Conservation (phyloP, 1,284 basidiomycete genomes). For the Baeospora myosura region DNA sequence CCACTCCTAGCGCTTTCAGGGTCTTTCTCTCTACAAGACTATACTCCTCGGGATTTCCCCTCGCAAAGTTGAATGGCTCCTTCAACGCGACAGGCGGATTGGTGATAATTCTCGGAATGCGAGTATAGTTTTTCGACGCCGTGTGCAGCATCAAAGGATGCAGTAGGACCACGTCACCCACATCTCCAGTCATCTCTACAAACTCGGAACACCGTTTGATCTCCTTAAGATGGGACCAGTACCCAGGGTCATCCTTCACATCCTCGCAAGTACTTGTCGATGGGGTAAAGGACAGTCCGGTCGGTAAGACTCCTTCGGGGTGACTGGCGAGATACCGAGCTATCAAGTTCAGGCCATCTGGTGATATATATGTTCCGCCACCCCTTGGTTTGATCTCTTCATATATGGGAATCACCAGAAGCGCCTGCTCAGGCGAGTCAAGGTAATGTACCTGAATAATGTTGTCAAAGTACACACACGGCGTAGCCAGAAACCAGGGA, state of each 20-base stretch:
- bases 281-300: constrained; percentile 37
- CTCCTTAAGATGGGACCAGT: constrained; percentile 36
- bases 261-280: constrained; percentile 30
- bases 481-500: constrained; percentile 2
- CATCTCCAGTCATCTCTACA: constrained; percentile 48
- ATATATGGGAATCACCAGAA: constrained; percentile 54
- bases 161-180: constrained; percentile 55
- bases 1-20: constrained; percentile 42
- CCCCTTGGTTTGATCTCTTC: constrained; percentile 44
- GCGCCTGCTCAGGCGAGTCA: constrained; percentile 54
- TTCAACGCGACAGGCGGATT: constrained; percentile 51
- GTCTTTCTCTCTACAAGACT: constrained; percentile 49
- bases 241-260: constrained; percentile 31
- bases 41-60: constrained; percentile 36
- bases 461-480: neutral
- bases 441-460: constrained; percentile 43
- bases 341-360: constrained; percentile 43
- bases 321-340: constrained; percentile 48
- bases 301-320: constrained; percentile 47
- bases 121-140: constrained; percentile 51
- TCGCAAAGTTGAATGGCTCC: constrained; percentile 47
- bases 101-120: constrained; percentile 49
- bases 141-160: constrained; percentile 61
- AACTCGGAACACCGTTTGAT: constrained; percentile 39
- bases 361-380: constrained; percentile 50